These are phyloP conservation scores for Penicillium egyptiacum DNA, from an alignment of 495 filamentous ascomycete genomes.

Conservation along the genomic window DNA sequence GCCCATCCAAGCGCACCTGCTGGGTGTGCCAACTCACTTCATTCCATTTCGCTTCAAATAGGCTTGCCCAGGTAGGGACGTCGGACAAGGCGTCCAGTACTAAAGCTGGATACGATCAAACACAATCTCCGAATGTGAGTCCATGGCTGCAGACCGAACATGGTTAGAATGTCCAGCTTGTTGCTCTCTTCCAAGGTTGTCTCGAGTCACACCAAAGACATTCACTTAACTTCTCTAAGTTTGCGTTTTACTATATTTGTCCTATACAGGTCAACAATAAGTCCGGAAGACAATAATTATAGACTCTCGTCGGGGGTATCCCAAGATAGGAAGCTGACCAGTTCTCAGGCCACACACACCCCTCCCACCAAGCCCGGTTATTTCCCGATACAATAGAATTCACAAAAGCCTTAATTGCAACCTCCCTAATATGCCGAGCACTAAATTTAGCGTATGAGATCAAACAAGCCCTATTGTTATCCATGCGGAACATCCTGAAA, in stretches of 20 bases:
- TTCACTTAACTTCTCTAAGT: neutral
- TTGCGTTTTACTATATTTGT: conserved; percentile 2
- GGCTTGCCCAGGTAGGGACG: neutral
- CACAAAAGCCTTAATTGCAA: neutral
- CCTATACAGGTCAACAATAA: neutral
- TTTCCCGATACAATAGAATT: conserved; percentile 1
- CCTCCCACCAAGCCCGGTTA: neutral
- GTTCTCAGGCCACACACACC: neutral
- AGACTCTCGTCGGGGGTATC: neutral
- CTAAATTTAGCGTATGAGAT: neutral
- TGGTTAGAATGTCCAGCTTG: neutral
- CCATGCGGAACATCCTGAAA: conserved; percentile 15
- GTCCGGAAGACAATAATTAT: conserved; percentile 1
- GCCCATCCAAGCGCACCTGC: conserved; percentile 21
- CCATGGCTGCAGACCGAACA: conserved; percentile 4
- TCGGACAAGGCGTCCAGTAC: conserved; percentile 27
- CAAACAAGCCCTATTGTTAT: neutral
- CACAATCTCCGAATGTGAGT: conserved; percentile 10
- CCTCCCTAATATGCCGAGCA: neutral
- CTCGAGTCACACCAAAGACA: neutral
- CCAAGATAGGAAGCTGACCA: conserved; percentile 8
- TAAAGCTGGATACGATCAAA: conserved; percentile 7
- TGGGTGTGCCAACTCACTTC: conserved; percentile 14
- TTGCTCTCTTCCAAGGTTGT: neutral
- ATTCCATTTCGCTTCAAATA: conserved; percentile 3